A percentile compares a stretch with the other conserved stretches of the same genome.
phyloP scores from a whole-genome alignment of 305 asterid genomes.

The Stenogyne calaminthoides region DNA sequence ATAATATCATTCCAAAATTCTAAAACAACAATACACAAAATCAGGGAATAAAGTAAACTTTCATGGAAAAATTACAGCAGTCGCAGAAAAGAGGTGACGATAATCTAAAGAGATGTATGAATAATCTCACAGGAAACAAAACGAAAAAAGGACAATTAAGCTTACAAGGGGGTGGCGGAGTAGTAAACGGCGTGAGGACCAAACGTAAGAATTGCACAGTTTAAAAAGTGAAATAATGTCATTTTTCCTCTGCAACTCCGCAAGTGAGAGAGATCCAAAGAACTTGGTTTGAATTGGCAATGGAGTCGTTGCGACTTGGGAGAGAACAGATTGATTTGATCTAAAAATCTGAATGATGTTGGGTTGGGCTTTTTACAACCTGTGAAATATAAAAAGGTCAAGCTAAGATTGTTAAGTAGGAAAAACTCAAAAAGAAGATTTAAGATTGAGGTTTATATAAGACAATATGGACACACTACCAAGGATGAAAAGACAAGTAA shows the following conservation, averaged over 20 bases:
- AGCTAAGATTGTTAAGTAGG: conserved; percentile 26
- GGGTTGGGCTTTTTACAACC: conserved; percentile 10
- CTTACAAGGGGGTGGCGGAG: conserved; percentile 92
- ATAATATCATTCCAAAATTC: neutral
- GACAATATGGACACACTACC: conserved; percentile 6
- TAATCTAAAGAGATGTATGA: conserved; percentile 24
- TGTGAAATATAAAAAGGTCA: conserved; percentile 18
- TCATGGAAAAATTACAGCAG: neutral
- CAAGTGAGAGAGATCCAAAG: conserved; percentile 31
- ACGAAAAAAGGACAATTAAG: neutral
- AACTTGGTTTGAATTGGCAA: conserved; percentile 3
- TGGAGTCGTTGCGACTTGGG: neutral
- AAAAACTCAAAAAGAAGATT: conserved; percentile 1
- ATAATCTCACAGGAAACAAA: neutral
- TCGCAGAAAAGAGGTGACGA: neutral
- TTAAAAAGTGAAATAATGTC: conserved; percentile 91
- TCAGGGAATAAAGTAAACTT: neutral
- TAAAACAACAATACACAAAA: neutral
- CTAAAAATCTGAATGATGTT: neutral
- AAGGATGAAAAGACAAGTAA: conserved; percentile 17
- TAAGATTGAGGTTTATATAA: neutral
- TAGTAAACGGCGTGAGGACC: conserved; percentile 98
- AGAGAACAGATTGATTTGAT: neutral
- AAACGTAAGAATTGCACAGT: conserved; percentile 89
- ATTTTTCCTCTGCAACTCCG: conserved; percentile 36